These are phyloP conservation scores for Candida cerambycidarum DNA, from an alignment of 805 yeast genomes.

Conservation along the genomic window DNA sequence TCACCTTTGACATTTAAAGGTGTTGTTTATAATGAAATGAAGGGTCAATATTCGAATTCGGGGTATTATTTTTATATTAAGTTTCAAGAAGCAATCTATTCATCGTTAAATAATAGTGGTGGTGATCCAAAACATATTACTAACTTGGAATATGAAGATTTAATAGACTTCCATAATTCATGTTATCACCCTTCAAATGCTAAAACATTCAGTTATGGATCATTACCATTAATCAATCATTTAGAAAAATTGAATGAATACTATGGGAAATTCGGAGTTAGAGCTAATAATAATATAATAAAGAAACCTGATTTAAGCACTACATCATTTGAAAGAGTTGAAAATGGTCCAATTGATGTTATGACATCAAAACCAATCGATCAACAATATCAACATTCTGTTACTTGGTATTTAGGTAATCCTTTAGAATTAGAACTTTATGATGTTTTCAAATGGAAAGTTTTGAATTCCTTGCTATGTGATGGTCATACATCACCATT, in stretches of 20 bases:
- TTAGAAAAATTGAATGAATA: conserved; percentile 54
- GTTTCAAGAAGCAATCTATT: conserved; percentile 80
- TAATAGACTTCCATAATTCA: conserved; percentile 69
- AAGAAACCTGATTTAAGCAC: conserved; percentile 40
- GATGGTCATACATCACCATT: conserved; percentile 94
- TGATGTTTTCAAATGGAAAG: conserved; percentile 68
- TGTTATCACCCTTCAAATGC: conserved; percentile 92
- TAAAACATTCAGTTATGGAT: conserved; percentile 84
- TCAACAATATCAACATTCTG: conserved; percentile 72
- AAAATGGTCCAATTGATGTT: conserved; percentile 73
- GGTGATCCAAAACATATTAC: conserved; percentile 90
- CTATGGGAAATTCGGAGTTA: conserved; percentile 53
- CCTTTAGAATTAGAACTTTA: conserved; percentile 58
- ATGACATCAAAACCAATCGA: conserved; percentile 56
- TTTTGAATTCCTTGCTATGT: conserved; percentile 67
- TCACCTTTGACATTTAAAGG: conserved; percentile 82
- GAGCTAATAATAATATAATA: conserved; percentile 29
- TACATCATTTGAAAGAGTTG: conserved; percentile 29
- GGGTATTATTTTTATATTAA: conserved; percentile 82
- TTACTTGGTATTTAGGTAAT: conserved; percentile 85
- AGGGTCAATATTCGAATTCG: conserved; percentile 91
- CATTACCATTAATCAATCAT: conserved; percentile 62
- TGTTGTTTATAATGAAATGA: conserved; percentile 97
- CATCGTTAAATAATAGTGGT: conserved; percentile 85
- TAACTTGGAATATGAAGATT: conserved; percentile 67